Evolutionary conservation across 2,329 filamentous ascomycete genomes (phyloP), one percentile per base, ranked within the genome.

Genomic region (Eutypella sp.): DNA sequence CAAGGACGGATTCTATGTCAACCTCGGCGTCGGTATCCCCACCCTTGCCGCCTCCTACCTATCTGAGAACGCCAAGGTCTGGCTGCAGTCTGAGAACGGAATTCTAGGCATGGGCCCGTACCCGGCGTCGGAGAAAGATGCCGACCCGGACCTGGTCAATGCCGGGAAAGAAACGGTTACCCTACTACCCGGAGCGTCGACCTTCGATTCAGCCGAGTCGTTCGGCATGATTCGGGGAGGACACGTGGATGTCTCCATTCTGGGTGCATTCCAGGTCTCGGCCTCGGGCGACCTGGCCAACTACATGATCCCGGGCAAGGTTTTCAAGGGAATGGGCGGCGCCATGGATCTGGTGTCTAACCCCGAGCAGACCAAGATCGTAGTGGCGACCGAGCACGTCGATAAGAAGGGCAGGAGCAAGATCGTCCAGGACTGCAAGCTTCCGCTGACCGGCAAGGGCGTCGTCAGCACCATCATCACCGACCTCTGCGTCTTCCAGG

Each of bases 91-190:
- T 0, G 89, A 95, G 69, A 95, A 95, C 65, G 89, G 89, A 10
- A 85, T 95, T 47, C 66, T 95, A 1, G 89, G 89, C 37, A 89
- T 95, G 73, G 88, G 89, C 0, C 79, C 86, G 1, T 92, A 93
- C 65, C 88, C 89, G 0, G 57, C 57, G 0, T 82, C 80, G 1
- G 78, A 82, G 50, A 82, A 81, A 2, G 73, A 87, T 50, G 79
- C 89, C 41, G 89, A 93, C 61, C 71, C 85, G 57, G 87, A 92
- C 56, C 81, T 91, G 51, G 85, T 93, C 69, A 95, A 93, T 57
- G 89, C 89, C 0, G 88, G 89, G 47, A 95, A 95, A 63, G 88
- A 95, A 64, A 95, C 88, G 0, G 87, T 91, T 0, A 93, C 89
- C 0, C 75, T 93, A 1, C 70, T 89, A 0, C 84, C 85, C 0